Conservation (phyloP, 768 basidiomycete genomes). For the Pleurotus platypus region DNA sequence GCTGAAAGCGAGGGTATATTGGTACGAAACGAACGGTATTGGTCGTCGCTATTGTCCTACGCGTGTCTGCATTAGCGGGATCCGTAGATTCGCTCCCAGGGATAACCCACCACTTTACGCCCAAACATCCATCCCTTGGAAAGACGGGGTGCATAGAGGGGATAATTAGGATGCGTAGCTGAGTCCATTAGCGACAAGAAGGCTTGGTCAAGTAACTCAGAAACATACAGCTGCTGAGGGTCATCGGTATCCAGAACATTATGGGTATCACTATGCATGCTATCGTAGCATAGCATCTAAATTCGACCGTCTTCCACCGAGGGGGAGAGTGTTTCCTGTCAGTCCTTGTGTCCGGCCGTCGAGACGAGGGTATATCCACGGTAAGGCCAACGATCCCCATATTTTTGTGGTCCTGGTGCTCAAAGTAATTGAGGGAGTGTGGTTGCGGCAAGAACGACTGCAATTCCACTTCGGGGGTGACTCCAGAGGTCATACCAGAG, state of each 20-base stretch:
- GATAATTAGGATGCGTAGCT: constrained; percentile 79
- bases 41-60: constrained; percentile 90
- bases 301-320: constrained; percentile 82
- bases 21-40: constrained; percentile 85
- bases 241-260: constrained; percentile 75
- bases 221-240: constrained; percentile 72
- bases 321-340: constrained; percentile 32
- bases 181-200: constrained; percentile 5
- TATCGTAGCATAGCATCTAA: constrained; percentile 67
- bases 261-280: constrained; percentile 59
- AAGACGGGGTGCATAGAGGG: constrained; percentile 51
- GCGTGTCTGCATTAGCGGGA: constrained; percentile 4
- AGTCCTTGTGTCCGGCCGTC: constrained; percentile 11
- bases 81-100: background rate
- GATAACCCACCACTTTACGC: constrained; percentile 65
- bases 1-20: constrained; percentile 65
- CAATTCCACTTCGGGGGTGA: background rate
- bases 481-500: background rate
- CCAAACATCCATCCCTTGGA: constrained; percentile 81
- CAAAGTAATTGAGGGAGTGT: constrained; percentile 1
- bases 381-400: constrained; percentile 44
- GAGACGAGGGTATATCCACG: constrained; percentile 46
- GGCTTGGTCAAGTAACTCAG: background rate
- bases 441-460: background rate
- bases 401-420: constrained; percentile 2